phyloP scores from a whole-genome alignment of 495 filamentous ascomycete species.

The Penicillium fimorum region DNA sequence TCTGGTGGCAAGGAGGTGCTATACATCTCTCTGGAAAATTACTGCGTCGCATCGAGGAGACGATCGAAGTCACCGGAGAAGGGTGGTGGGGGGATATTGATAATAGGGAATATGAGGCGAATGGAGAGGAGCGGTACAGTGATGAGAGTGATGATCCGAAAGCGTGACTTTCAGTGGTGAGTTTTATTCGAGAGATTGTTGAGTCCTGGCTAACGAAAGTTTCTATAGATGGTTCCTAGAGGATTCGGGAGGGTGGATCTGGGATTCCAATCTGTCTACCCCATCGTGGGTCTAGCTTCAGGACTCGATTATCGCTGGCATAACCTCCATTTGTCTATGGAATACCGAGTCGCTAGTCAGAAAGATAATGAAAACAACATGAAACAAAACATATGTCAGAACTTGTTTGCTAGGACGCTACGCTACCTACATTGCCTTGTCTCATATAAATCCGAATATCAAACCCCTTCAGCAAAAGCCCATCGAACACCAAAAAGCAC shows the following conservation, averaged over 20 bases:
- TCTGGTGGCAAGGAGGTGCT: neutral
- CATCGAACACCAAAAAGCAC: neutral
- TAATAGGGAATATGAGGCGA: neutral
- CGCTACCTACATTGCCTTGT: neutral
- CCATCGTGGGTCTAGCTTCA: neutral
- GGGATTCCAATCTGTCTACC: neutral
- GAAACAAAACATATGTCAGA: neutral
- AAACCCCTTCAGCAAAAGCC: neutral
- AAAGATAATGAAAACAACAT: neutral
- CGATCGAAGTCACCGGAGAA: neutral
- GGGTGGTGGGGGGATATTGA: neutral
- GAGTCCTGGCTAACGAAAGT: neutral
- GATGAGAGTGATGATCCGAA: neutral
- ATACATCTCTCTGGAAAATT: neutral
- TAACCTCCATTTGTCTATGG: neutral
- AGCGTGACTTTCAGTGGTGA: neutral
- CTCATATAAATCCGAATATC: neutral
- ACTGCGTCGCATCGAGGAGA: neutral
- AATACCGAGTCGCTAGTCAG: neutral
- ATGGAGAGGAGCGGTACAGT: neutral
- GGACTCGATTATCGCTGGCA: neutral
- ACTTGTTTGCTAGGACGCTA: neutral
- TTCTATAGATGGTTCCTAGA: neutral
- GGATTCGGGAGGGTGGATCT: neutral
- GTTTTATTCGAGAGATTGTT: neutral